Base-by-base conservation (phyloP, 768 basidiomycete species). In the Lepiota subincarnata region DNA sequence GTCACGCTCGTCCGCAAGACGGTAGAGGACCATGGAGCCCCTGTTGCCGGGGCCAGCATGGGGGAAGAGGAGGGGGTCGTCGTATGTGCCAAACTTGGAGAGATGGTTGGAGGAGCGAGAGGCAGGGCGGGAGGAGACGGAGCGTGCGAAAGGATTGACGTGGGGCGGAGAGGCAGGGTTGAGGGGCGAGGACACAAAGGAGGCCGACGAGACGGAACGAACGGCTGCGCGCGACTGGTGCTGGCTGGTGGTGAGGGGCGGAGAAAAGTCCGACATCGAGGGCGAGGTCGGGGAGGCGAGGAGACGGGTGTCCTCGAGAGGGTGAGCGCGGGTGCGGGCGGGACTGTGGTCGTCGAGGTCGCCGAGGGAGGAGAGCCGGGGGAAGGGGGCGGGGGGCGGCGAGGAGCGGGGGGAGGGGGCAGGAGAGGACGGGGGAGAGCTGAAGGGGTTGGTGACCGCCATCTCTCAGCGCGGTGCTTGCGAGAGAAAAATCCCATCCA, bases 21-120 rank as follows among this genome's bases (percentile, higher is more conserved):
- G 78, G 66, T 86, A 87, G 46, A 87, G 73, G 26, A 87, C 70
- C 86, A 87, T 86, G 42, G 81, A 82, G 0, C 81, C 80, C 6
- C 68, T 48, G 34, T 67, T 61, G 58, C 60, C 66, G 59, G 60
- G 62, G 38, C 62, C 63, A 0, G 40, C 53, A 47, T 31, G 34
- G 7, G 36, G 22, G 39, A 36, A 40, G 18, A 43, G 50, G 40
- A 50, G 28, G n/a, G 49, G 42, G 28, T 50, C 50, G 12, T 50
- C 50, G 50, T 50, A 43, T 28, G 50, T 10, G 6, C 31, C 20
- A 31, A 50, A 34, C 50, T 50, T 50, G 34, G 50, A 50, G 40
- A 50, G 50, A 10, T 41, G 39, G 40, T 22, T 50, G 28, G 50
- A 50, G 2, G 50, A 31, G 18, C 50, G 49, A 6, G 49, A 50